Conservation (phyloP, 306 rosid species). For the Nissolia schottii region DNA sequence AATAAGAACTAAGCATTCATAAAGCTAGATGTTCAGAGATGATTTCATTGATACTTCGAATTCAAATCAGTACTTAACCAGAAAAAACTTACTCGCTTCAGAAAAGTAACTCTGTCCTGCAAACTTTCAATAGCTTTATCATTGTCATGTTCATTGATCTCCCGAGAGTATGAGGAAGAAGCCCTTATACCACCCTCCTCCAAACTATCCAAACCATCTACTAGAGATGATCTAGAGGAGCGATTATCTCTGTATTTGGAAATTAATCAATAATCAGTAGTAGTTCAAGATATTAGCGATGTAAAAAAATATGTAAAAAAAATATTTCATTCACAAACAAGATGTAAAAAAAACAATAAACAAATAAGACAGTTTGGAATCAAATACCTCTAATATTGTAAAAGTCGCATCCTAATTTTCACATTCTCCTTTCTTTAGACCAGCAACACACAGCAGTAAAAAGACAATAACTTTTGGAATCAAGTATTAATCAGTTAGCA, state of each 20-base stretch:
- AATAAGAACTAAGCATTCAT: background rate
- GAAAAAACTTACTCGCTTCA: slow-evolving; percentile 61
- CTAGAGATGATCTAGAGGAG: slow-evolving; percentile 60
- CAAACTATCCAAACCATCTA: slow-evolving; percentile 61
- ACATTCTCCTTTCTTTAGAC: background rate
- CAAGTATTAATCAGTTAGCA: background rate
- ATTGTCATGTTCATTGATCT: slow-evolving; percentile 71
- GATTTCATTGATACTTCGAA: background rate
- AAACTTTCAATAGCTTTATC: slow-evolving; percentile 64
- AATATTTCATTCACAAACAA: background rate
- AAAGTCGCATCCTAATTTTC: background rate
- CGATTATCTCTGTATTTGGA: slow-evolving; percentile 65
- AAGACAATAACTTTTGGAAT: too few species aligned
- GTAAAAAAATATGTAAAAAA: slow-evolving; percentile 5
- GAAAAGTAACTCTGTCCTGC: slow-evolving; percentile 73
- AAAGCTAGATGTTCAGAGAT: background rate
- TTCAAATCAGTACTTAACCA: background rate
- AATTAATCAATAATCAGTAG: slow-evolving; percentile 16
- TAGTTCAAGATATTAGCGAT: background rate
- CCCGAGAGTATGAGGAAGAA: slow-evolving; percentile 60
- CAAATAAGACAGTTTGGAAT: background rate
- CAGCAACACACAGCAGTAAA: background rate
- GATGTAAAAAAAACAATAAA: background rate
- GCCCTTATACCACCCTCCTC: slow-evolving; percentile 90
- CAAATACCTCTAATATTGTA: background rate